These are phyloP conservation scores for Ustilago lituana DNA, from an alignment of 1,284 basidiomycete genomes.

Conservation along the genomic window DNA sequence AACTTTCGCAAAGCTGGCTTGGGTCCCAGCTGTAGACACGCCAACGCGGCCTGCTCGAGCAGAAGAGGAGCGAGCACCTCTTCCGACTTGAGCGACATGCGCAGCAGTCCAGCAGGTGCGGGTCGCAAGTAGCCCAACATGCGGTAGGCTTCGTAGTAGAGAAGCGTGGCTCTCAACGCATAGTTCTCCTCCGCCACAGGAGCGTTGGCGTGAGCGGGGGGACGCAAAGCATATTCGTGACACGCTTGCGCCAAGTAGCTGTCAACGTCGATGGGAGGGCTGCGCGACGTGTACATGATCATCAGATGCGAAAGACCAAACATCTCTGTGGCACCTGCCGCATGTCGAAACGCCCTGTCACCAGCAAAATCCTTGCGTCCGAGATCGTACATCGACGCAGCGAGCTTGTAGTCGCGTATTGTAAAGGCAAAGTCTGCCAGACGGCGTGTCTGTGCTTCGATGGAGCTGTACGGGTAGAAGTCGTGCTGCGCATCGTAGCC, in stretches of 20 bases:
- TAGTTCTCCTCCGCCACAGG: constrained; percentile 23
- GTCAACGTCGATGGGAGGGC: constrained; percentile 53
- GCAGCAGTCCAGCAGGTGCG: constrained; percentile 50
- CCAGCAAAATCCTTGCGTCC: constrained; percentile 70
- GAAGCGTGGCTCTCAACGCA: constrained; percentile 54
- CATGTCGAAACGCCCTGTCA: constrained; percentile 60
- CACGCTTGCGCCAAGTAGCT: constrained; percentile 51
- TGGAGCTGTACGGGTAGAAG: constrained; percentile 69
- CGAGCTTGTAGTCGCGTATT: constrained; percentile 87
- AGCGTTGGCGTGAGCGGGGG: constrained; percentile 9
- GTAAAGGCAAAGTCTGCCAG: constrained; percentile 95
- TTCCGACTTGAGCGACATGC: constrained; percentile 63
- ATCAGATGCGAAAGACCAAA: constrained; percentile 58
- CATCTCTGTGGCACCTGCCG: constrained; percentile 63
- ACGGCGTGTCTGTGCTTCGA: constrained; percentile 72
- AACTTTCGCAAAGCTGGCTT: constrained; percentile 68
- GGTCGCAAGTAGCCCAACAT: constrained; percentile 35
- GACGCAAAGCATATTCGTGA: constrained; percentile 24
- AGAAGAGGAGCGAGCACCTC: constrained; percentile 71
- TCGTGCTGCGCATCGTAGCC: constrained; percentile 42
- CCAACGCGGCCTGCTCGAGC: constrained; percentile 71
- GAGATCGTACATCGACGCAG: constrained; percentile 84
- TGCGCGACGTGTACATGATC: constrained; percentile 42
- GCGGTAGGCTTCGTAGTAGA: constrained; percentile 60
- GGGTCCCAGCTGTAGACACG: constrained; percentile 66